Base-by-base conservation (phyloP, 129 eudicot species). In the Sambucus nigra region DNA sequence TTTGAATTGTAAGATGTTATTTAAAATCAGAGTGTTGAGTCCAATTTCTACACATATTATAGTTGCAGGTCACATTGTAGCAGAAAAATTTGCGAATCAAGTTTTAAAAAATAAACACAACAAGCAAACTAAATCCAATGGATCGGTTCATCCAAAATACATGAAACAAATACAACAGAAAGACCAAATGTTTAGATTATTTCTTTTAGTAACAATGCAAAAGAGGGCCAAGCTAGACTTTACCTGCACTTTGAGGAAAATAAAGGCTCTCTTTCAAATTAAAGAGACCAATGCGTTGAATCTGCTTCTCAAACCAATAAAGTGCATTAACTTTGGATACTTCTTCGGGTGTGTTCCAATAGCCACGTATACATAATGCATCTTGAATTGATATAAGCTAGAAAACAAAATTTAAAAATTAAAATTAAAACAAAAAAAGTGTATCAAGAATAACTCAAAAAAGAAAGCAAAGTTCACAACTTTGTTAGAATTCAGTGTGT, bases 331-430 rank as follows among this genome's bases (percentile, higher is more conserved):
- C 76, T 69, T 70, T 76, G 28, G 83, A 69, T 16, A 76, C 33
- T 62, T 57, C 72, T 66, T 72, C 77, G 4, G 98, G 89, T 29
- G 67, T 67, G 64, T 66, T 76, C 98, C 95, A 91, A 64, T 91
- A 91, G 70, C 98, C 98, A 61, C 95, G 94, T 49, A 70, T 74
- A 23, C 98, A 91, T 19, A 82, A 17, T 52, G 70, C 81, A 72
- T 75, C 86, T 51, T 74, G 57, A 29, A 76, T 55, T 25, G 62
- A 85, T 67, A 91, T 79, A 61, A 86, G 94, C 98, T 85, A 65
- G 24, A 62, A 55, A 15, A 31, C 35, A 15, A 47, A 62, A 4
- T n/a, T n/a, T n/a, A n/a, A 67, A 10, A 65, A 27, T 60, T 27
- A 75, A 49, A 26, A 53, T 47, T 42, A 21, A 31, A 58, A 42